Evolutionary conservation across 345 rosid genomes (phyloP).

Genomic region (Sonneratia caseolaris): DNA sequence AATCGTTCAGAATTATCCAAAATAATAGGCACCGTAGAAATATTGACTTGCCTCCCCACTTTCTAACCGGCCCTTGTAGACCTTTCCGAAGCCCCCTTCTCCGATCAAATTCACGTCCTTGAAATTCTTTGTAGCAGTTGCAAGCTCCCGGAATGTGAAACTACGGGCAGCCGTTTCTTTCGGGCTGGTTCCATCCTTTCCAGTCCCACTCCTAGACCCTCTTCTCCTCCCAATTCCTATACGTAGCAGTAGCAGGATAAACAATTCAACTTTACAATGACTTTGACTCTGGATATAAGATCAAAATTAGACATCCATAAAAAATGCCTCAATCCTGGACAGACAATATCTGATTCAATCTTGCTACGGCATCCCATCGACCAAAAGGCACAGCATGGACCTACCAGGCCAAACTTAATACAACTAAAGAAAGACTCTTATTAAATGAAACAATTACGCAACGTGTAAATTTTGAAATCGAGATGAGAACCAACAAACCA

Average conservation of each 20-base stretch:
- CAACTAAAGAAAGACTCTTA: not conserved
- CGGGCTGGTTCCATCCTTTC: constrained; percentile 10
- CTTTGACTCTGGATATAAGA: not conserved
- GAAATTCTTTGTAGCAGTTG: constrained; percentile 65
- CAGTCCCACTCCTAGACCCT: constrained; percentile 19
- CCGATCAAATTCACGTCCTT: constrained; percentile 71
- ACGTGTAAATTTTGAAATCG: not conserved
- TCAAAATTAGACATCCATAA: not conserved
- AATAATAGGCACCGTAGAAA: not conserved
- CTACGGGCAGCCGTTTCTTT: constrained; percentile 51
- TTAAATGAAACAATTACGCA: not conserved
- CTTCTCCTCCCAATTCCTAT: constrained; percentile 11
- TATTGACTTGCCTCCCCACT: constrained; percentile 52
- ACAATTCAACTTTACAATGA: not conserved
- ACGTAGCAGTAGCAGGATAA: not conserved
- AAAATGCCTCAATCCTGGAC: not conserved
- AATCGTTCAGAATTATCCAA: not conserved
- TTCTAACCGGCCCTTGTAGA: constrained; percentile 75
- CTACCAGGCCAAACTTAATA: not conserved
- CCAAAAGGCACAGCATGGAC: not conserved
- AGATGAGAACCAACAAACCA: not conserved
- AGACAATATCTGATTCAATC: not conserved
- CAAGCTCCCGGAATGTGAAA: constrained; percentile 78
- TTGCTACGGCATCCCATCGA: not conserved
- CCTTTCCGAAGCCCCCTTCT: constrained; percentile 96